Conservation (phyloP, 2,329 filamentous ascomycete genomes). For the Volutella citrinella region DNA sequence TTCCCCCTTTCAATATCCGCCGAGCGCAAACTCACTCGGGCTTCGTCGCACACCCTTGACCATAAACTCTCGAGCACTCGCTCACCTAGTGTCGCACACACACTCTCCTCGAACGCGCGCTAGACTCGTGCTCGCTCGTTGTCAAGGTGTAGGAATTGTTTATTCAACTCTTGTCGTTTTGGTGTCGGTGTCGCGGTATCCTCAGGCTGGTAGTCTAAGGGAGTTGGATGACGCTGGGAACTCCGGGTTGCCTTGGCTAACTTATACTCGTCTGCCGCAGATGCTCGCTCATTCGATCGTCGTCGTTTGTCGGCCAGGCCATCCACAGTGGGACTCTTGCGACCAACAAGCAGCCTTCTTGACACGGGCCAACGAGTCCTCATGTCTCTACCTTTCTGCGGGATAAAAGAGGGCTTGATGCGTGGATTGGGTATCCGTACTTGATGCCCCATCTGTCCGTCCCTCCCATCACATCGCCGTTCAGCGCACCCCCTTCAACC, state of each 20-base stretch:
- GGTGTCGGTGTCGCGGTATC: background rate
- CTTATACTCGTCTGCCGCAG: conserved; percentile 36
- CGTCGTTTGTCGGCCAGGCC: conserved; percentile 22
- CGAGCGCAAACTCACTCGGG: too few species aligned
- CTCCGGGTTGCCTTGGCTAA: conserved; percentile 33
- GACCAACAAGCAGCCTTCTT: conserved; percentile 27
- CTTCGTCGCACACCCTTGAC: too few species aligned
- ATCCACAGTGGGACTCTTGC: conserved; percentile 29
- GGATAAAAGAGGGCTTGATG: conserved; percentile 35
- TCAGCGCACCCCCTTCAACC: conserved; percentile 25
- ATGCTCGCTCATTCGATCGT: conserved; percentile 22
- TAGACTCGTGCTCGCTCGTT: too few species aligned
- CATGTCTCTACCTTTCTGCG: conserved; percentile 22
- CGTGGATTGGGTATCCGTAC: conserved; percentile 40
- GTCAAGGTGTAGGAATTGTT: background rate
- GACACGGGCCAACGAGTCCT: conserved; percentile 24
- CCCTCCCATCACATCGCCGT: conserved; percentile 17
- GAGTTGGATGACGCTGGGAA: too few species aligned
- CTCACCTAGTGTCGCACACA: too few species aligned
- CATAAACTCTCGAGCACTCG: too few species aligned
- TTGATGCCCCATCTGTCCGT: conserved; percentile 32
- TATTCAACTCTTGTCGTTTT: background rate
- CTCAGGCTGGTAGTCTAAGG: conserved; percentile 2
- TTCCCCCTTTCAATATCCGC: background rate
- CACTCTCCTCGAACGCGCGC: too few species aligned